Base-by-base conservation (phyloP, 2,329 filamentous ascomycete genomes). In the Cladophialophora bantiana region DNA sequence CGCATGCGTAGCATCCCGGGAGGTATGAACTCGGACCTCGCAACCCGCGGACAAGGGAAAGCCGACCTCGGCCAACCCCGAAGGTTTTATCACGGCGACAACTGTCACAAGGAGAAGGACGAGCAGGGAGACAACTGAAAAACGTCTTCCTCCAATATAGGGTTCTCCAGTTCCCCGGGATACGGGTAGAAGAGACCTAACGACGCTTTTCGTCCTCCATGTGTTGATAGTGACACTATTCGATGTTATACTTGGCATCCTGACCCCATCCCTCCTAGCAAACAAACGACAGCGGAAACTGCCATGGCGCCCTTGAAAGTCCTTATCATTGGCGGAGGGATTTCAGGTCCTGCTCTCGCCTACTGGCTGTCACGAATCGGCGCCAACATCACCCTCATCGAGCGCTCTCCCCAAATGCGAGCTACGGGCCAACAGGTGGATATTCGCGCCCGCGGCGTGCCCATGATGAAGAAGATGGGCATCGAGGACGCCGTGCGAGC, bases 401-500 rank as follows among this genome's bases (percentile, higher is more conserved):
- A 83, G 69, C 75, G 78, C 1, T 79, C 74, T 56, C 73, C 80
- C 0, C 59, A n/a, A 1, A 74, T 88, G 0, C 82, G 86, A 0
- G 74, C 77, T 1, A 76, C 77, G 0, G 87, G 86, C 0, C 80
- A 83, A 1, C 83, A 86, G 54, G 71, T 89, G 3, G 87, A 89
- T 70, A 75, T 89, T 0, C 82, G 85, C 3, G 83, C 79, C 9
- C 78, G 80, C 7, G 86, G 83, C 0, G 79, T 88, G 52, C 77
- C 84, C 9, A 81, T 86, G 7, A 72, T 88, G 20, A 81, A 78
- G 66, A 78, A 79, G 1, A 87, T 88, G 85, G 85, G 83, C 0
- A 75, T 88, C 2, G 77, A 84, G 48, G 68, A 80, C 2, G 76
- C 73, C 0, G 77, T 81, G 38, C 79, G 80, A 2, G 72, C 75